Conservation (phyloP, 2,329 filamentous ascomycete genomes). For the Claviceps monticola region DNA sequence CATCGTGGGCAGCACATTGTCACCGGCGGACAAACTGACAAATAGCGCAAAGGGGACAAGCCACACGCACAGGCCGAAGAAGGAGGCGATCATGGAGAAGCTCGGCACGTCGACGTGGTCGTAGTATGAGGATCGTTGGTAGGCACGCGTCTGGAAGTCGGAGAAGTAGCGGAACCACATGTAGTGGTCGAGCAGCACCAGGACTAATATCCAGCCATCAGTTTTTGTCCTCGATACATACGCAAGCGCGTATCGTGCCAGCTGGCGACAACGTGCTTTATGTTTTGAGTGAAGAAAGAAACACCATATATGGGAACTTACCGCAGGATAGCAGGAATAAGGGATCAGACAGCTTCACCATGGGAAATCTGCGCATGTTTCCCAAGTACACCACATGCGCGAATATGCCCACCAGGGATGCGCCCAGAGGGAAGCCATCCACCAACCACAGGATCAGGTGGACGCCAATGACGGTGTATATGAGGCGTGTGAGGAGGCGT, state of each 20-base stretch:
- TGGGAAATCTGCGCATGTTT: conserved; percentile 61
- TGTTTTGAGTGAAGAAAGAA: background rate
- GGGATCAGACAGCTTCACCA: conserved; percentile 78
- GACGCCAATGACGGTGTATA: conserved; percentile 64
- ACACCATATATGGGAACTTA: conserved; percentile 16
- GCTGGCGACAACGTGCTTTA: background rate
- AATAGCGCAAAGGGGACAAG: conserved; percentile 91
- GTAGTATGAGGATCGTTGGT: conserved; percentile 47
- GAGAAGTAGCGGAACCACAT: conserved; percentile 94
- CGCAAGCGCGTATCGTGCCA: background rate
- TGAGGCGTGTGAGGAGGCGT: conserved; percentile 69
- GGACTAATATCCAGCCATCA: conserved; percentile 31
- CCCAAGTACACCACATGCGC: conserved; percentile 79
- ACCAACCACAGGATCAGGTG: conserved; percentile 64
- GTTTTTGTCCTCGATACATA: background rate
- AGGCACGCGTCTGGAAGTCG: conserved; percentile 40
- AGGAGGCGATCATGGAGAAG: conserved; percentile 90
- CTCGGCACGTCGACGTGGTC: conserved; percentile 53
- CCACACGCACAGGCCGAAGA: conserved; percentile 95
- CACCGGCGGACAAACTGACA: conserved; percentile 82
- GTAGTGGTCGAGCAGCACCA: conserved; percentile 85
- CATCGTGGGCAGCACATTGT: conserved; percentile 91
- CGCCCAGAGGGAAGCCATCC: conserved; percentile 70
- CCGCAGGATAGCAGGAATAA: conserved; percentile 74
- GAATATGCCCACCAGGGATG: conserved; percentile 61